A percentile compares a stretch with the other conserved stretches of the same genome.
phyloP scores from a whole-genome alignment of 305 asterid genomes.

The Rubia tinctorum region DNA sequence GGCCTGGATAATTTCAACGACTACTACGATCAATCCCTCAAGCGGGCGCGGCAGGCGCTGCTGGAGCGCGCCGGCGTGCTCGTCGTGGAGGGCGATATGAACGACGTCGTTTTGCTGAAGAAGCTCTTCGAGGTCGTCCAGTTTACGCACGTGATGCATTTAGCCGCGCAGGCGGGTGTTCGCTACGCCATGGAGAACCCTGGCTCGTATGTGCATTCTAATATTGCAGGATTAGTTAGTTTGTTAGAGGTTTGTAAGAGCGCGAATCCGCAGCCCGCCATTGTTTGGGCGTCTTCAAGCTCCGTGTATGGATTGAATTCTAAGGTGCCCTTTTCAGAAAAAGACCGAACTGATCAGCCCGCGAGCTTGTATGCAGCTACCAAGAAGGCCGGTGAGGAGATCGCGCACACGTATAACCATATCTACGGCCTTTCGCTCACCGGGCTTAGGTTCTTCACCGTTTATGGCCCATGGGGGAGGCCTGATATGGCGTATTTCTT shows the following conservation, averaged over 20 bases:
- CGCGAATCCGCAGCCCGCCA: slow-evolving; percentile 87
- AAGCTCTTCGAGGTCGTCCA: slow-evolving; percentile 73
- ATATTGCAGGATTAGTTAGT: slow-evolving; percentile 82
- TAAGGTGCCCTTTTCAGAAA: slow-evolving; percentile 82
- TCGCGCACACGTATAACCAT: slow-evolving; percentile 86
- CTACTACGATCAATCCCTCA: slow-evolving; percentile 77
- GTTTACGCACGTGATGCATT: slow-evolving; percentile 91
- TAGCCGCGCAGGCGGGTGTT: slow-evolving; percentile 96
- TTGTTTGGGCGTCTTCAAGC: slow-evolving; percentile 96
- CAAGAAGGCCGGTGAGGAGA: slow-evolving; percentile 91
- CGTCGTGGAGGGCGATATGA: slow-evolving; percentile 93
- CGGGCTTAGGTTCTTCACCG: slow-evolving; percentile 88
- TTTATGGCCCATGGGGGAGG: slow-evolving; percentile 97
- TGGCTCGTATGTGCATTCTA: slow-evolving; percentile 83
- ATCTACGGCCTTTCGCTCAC: slow-evolving; percentile 86
- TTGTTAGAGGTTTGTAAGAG: slow-evolving; percentile 77
- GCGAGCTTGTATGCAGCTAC: slow-evolving; percentile 94
- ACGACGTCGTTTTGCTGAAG: slow-evolving; percentile 54
- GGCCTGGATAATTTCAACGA: slow-evolving; percentile 84
- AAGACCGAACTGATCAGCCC: slow-evolving; percentile 87
- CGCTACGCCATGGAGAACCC: slow-evolving; percentile 95
- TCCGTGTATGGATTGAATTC: slow-evolving; percentile 89
- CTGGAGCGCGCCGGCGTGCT: slow-evolving; percentile 70
- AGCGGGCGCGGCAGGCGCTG: slow-evolving; percentile 70
- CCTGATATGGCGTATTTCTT: slow-evolving; percentile 98